phyloP scores from a whole-genome alignment of 2,329 filamentous ascomycete genomes.

The Trichoderma sp. region DNA sequence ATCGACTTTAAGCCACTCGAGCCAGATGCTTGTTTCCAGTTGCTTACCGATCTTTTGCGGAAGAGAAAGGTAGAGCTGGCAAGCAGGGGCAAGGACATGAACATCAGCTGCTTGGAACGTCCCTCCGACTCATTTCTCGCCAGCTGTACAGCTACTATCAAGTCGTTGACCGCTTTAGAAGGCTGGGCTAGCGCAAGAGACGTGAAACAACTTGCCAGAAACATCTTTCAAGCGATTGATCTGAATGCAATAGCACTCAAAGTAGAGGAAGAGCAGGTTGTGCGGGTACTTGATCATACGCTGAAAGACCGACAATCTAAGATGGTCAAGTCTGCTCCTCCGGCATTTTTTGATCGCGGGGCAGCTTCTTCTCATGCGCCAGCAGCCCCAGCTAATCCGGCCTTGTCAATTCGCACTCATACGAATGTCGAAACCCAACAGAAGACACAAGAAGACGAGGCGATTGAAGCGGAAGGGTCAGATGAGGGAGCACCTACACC shows the following conservation, averaged over 20 bases:
- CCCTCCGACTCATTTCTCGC: slow-evolving; percentile 22
- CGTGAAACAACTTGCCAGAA: slow-evolving; percentile 55
- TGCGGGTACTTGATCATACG: slow-evolving; percentile 32
- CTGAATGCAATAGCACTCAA: slow-evolving; percentile 19
- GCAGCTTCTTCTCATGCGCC: not conserved
- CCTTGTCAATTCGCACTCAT: not conserved
- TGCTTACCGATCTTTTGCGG: slow-evolving; percentile 44
- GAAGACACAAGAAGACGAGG: slow-evolving; percentile 10
- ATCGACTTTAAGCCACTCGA: slow-evolving; percentile 56
- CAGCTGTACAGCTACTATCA: slow-evolving; percentile 38
- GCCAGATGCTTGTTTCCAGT: slow-evolving; percentile 43
- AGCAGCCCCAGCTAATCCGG: not conserved
- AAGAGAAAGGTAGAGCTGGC: slow-evolving; percentile 32
- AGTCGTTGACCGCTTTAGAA: slow-evolving; percentile 43
- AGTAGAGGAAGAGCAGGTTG: slow-evolving; percentile 29
- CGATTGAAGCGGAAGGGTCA: not conserved
- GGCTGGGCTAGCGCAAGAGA: slow-evolving; percentile 67
- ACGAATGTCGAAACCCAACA: not conserved
- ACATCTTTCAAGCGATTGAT: slow-evolving; percentile 46
- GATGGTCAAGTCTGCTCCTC: not conserved
- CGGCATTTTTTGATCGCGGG: slow-evolving; percentile 15
- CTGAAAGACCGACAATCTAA: slow-evolving; percentile 10
- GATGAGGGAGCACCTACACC: slow-evolving; percentile 21
- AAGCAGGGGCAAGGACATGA: slow-evolving; percentile 28
- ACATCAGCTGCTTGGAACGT: slow-evolving; percentile 34